Evolutionary conservation across 2,329 filamentous ascomycete species (phyloP), one percentile per base, ranked within the genome.

Genomic region (Aschersonia sp.): DNA sequence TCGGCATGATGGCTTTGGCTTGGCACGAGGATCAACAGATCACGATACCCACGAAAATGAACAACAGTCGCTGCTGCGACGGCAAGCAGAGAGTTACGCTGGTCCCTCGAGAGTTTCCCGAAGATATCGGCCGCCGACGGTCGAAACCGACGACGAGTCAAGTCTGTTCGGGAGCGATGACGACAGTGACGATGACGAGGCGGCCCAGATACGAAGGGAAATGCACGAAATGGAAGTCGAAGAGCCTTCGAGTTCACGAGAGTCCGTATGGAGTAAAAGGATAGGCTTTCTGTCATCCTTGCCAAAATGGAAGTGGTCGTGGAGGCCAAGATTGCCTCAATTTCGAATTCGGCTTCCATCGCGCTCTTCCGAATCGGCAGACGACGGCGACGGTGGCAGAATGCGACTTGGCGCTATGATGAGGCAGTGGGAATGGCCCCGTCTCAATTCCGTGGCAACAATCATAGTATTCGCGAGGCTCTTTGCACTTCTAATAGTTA

Each of bases 211-310:
- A 56, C 80, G 86, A 52, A 77, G 84, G 54, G 86, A 92, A 65
- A 83, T 97, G 69, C 80, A 94, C 60, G 85, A 96, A 74, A 81
- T 94, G 75, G 88, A 94, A 55, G 78, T 94, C 42, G 77, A 88
- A 57, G 88, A 94, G 55, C 78, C 80, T 31, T 63, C 67, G 45
- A 59, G 64, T 50, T 56, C 66, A 47, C 63, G 66, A 31, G 61
- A 70, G 30, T 70, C 68, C 2, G 60, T 68, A 47, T 79, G 74
- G 70, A 69, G 72, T 46, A 80, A 80, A 61, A 64, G 73, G 43
- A 75, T 79, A 57, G 69, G 69, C 29, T 72, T 75, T 51, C 68
- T 68, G 5, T 56, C 77, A 31, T 71, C 73, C 5, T 60, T 78
- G 35, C 73, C 74, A 2, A 67, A 65, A 42, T 79, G 74, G 75